A percentile compares a stretch with the other conserved stretches of the same genome.
Conservation (phyloP, 768 basidiomycete genomes). For the Russula virescens region DNA sequence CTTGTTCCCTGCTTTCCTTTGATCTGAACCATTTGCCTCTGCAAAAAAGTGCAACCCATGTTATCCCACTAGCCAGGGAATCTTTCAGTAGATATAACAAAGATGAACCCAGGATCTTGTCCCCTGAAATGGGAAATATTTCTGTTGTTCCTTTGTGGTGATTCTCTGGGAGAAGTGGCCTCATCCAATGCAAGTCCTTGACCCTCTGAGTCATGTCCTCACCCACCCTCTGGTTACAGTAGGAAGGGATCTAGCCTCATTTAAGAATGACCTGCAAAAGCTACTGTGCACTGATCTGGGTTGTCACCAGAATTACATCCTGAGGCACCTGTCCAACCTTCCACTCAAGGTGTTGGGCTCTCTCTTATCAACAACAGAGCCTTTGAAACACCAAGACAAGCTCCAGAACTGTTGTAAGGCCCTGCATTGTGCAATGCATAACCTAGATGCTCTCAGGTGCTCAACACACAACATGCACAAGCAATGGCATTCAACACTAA, state of each 20-base stretch:
- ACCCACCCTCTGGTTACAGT: background rate
- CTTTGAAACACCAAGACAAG: constrained; percentile 17
- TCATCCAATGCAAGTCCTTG: background rate
- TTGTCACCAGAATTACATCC: constrained; percentile 4
- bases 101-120: background rate
- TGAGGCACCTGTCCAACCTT: background rate
- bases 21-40: background rate
- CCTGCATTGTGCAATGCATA: too few relatives aligned
- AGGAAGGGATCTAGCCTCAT: background rate
- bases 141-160: background rate
- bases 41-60: background rate
- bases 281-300: background rate
- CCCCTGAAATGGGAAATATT: background rate
- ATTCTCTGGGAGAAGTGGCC: background rate
- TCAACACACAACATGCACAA: too few relatives aligned
- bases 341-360: constrained; percentile 1
- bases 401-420: constrained; percentile 11
- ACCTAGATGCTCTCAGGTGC: too few relatives aligned
- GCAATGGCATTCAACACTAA: too few relatives aligned
- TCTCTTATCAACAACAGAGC: constrained; percentile 11
- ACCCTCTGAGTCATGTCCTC: background rate
- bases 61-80: background rate
- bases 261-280: background rate
- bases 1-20: constrained; percentile 7
- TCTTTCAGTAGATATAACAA: background rate